These are phyloP conservation scores for Isatis lusitanica DNA, from an alignment of 441 rosid species.

Conservation along the genomic window DNA sequence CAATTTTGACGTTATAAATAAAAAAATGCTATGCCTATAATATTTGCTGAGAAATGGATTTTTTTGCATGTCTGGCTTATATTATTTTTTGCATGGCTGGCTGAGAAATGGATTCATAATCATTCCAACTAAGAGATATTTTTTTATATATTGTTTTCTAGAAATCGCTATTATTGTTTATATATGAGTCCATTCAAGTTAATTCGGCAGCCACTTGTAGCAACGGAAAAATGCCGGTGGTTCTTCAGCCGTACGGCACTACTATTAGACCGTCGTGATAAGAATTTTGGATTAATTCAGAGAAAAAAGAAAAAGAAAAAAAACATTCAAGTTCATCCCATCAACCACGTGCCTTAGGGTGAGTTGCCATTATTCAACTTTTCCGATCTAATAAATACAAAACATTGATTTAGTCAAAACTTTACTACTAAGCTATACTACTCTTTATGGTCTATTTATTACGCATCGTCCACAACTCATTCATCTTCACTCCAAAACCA, in stretches of 20 bases:
- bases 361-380: constrained; percentile 24
- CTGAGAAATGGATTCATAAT: not conserved
- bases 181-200: not conserved
- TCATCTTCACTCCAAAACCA: constrained; percentile 24
- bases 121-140: not conserved
- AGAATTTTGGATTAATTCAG: not conserved
- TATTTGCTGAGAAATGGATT: too few species aligned
- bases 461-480: constrained; percentile 2
- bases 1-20: too few species aligned
- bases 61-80: too few species aligned
- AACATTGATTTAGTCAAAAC: constrained; percentile 26
- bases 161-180: not conserved
- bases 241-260: not conserved
- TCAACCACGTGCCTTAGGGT: constrained; percentile 13
- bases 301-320: not conserved
- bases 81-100: too few species aligned
- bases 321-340: not conserved
- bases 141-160: not conserved
- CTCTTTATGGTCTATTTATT: constrained; percentile 5
- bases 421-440: not conserved
- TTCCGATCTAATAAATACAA: not conserved
- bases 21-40: too few species aligned
- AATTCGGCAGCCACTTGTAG: not conserved
- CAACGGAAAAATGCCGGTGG: not conserved
- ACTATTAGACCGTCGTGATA: not conserved